Percentiles rank a stretch among this genome's conserved stretches.
These are phyloP conservation scores for Marvania coccoides DNA, from an alignment of 139 green algal genomes.

Conservation along the genomic window DNA sequence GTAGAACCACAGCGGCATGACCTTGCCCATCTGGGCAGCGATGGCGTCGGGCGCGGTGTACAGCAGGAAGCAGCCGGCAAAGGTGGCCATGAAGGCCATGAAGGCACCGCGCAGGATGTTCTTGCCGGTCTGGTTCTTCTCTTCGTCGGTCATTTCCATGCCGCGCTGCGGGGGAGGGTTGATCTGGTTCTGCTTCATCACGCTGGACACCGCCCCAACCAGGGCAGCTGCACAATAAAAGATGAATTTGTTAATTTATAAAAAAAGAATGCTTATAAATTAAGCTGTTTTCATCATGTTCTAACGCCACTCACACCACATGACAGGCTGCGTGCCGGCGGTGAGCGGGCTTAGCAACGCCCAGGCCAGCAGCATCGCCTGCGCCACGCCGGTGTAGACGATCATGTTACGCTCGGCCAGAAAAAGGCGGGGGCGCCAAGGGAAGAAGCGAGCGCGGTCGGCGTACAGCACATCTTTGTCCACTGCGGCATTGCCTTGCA, in stretches of 20 bases:
- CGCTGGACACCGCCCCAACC: conserved; percentile 22
- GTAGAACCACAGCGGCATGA: conserved; percentile 52
- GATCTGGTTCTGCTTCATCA: conserved; percentile 46
- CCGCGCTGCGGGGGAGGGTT: conserved; percentile 22
- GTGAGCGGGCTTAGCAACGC: conserved; percentile 22
- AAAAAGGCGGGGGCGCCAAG: conserved; percentile 42
- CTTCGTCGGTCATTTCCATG: conserved; percentile 11
- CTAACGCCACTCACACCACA: conserved; percentile 37
- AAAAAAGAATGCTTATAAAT: too few species aligned
- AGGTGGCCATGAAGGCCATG: conserved; percentile 48
- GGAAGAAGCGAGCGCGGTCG: conserved; percentile 44
- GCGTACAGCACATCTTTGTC: conserved; percentile 46
- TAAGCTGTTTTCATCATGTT: too few species aligned
- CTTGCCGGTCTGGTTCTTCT: conserved; percentile 37
- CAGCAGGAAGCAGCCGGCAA: conserved; percentile 32
- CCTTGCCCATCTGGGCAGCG: conserved; percentile 10
- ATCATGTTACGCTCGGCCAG: conserved; percentile 32
- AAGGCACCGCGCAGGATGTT: conserved; percentile 43
- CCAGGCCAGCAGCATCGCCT: conserved; percentile 36
- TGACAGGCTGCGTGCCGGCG: conserved; percentile 41
- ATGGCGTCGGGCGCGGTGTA: conserved; percentile 40
- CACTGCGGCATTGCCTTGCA: conserved; percentile 34
- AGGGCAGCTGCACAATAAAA: conserved; percentile 27
- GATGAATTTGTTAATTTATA: neutral
- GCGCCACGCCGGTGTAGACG: conserved; percentile 11